Base-by-base conservation (phyloP, 192 early-diverging fungal species). In the Coemansia sp. region DNA sequence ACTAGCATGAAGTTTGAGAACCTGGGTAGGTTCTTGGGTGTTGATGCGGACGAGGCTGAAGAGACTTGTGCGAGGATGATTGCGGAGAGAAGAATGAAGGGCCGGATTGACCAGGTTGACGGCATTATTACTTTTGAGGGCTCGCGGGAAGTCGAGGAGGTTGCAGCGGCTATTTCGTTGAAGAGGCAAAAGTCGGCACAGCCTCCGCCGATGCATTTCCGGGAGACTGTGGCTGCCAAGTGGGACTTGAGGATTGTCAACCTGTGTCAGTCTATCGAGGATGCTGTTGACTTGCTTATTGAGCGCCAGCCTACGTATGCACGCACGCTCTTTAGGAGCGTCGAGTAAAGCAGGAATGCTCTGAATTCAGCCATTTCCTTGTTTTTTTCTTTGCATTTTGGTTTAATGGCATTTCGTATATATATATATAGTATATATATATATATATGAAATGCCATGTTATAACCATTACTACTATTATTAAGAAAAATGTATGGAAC, bases 31-130 rank as follows among this genome's bases (percentile, higher is more conserved):
- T 63, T 92, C 46, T 64, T 98, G 15, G 87, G 80, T 3, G 85
- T 95, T 26, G 72, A 80, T 6, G 65, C 83, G 1, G 89, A 91
- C 17, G 80, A 89, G 45, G 95, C 95, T 5, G 95, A 98, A 71
- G 68, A 77, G 40, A 78, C 87, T 37, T 95, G 92, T 5, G 82
- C 82, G 9, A 80, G 79, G 23, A 97, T 97, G 94, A 92, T 97
- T 79, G 83, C 80, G 14, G 92, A 97, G 69, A 85, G 88, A 15
- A 67, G 92, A 17, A 81, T 98, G 85, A 71, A 81, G 32, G 95
- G 91, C 14, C 81, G 75, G 24, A 95, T 98, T 55, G 95, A 98
- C 70, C 95, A 97, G 64, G 86, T 94, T 27, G 90, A 93, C 26
- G 67, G 80, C 22, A 58, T 92, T 9, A 84, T 98, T 36, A 87